Percentiles rank a stretch among this genome's conserved stretches.
Conservation (phyloP, 1,284 basidiomycete species). For the Rhodofomes roseus region DNA sequence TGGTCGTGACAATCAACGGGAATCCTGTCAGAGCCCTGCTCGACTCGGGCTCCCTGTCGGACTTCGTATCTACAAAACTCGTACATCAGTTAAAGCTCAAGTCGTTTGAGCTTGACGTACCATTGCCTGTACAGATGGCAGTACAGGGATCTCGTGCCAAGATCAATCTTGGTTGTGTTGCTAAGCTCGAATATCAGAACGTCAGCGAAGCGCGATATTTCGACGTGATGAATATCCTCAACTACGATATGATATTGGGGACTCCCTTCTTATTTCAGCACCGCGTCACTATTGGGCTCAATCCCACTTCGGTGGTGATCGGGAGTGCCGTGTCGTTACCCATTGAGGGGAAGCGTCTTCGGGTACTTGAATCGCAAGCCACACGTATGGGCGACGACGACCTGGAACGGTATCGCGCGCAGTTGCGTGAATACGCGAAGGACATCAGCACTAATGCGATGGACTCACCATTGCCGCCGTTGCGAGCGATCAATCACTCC, state of each 20-base stretch:
- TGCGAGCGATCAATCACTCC: slow-evolving; percentile 34
- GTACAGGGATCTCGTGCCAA: slow-evolving; percentile 30
- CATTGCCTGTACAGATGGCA: slow-evolving; percentile 28
- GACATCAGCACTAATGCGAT: slow-evolving; percentile 25
- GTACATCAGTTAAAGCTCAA: slow-evolving; percentile 30
- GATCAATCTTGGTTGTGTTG: slow-evolving; percentile 23
- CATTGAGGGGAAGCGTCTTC: slow-evolving; percentile 17
- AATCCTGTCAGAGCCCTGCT: slow-evolving; percentile 28
- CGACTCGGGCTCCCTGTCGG: slow-evolving; percentile 33
- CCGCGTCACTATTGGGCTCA: slow-evolving; percentile 18
- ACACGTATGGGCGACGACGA: slow-evolving; percentile 15
- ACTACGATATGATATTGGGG: slow-evolving; percentile 27
- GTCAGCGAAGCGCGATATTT: slow-evolving; percentile 25
- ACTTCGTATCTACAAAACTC: slow-evolving; percentile 36
- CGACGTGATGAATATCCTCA: slow-evolving; percentile 27
- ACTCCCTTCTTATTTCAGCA: slow-evolving; percentile 28
- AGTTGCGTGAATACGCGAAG: slow-evolving; percentile 17
- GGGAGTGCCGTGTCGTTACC: slow-evolving; percentile 10
- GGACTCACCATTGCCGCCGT: slow-evolving; percentile 27
- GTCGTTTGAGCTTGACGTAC: slow-evolving; percentile 19
- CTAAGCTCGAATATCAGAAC: slow-evolving; percentile 23
- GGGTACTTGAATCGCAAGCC: slow-evolving; percentile 9
- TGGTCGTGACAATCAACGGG: slow-evolving; percentile 33
- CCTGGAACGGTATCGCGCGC: slow-evolving; percentile 12
- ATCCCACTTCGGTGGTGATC: slow-evolving; percentile 17